Evolutionary conservation across 805 yeast species (phyloP).

Genomic region (Myxozyma nipponensis): DNA sequence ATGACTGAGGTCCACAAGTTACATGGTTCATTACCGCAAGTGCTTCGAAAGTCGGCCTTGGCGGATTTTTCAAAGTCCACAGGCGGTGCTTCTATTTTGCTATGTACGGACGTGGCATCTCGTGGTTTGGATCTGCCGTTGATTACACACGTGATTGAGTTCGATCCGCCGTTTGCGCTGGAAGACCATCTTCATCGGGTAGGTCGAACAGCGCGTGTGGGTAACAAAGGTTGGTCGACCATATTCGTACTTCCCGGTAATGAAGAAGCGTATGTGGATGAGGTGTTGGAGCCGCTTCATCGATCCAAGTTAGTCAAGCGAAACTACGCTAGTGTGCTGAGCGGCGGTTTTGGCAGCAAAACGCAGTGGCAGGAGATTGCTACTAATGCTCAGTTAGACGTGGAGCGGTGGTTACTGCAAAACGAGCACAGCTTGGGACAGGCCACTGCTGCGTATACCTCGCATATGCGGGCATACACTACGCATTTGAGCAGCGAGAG

Average conservation of each 20-base stretch:
- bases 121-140: slow-evolving; percentile 92
- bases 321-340: slow-evolving; percentile 42
- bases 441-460: slow-evolving; percentile 78
- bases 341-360: slow-evolving; percentile 41
- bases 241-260: slow-evolving; percentile 81
- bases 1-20: slow-evolving; percentile 58
- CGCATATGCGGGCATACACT: slow-evolving; percentile 92
- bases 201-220: slow-evolving; percentile 99
- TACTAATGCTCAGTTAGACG: slow-evolving; percentile 89
- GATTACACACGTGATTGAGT: slow-evolving; percentile 81
- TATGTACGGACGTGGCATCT: slow-evolving; percentile 97
- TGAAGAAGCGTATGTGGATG: slow-evolving; percentile 74
- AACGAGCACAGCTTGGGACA: slow-evolving; percentile 52
- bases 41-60: slow-evolving; percentile 72
- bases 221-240: slow-evolving; percentile 71
- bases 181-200: slow-evolving; percentile 96
- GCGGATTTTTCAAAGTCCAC: slow-evolving; percentile 46
- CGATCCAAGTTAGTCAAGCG: slow-evolving; percentile 48
- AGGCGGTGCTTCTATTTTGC: slow-evolving; percentile 51
- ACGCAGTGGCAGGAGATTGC: slow-evolving; percentile 82
- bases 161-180: slow-evolving; percentile 89
- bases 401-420: slow-evolving; percentile 83
- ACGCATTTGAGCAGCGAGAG: slow-evolving; percentile 85
- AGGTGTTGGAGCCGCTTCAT: slow-evolving; percentile 56
- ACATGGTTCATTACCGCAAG: slow-evolving; percentile 90